phyloP scores from a whole-genome alignment of 768 basidiomycete species.

The Rhodosporidiobolus odoratus region DNA sequence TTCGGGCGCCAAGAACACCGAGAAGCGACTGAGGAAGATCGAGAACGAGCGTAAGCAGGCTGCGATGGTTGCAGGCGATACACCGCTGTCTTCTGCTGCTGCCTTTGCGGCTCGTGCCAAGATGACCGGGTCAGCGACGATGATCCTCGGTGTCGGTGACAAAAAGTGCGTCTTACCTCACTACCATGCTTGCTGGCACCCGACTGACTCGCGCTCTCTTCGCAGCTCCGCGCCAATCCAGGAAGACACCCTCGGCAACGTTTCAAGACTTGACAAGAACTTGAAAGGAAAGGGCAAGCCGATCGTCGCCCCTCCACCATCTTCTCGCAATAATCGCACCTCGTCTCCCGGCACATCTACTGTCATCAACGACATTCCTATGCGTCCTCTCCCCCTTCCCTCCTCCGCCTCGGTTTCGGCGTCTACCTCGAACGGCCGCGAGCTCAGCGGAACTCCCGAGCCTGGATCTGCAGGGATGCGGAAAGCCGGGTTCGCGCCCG shows the following conservation, averaged over 20 bases:
- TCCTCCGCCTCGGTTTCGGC: neutral
- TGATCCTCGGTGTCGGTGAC: constrained; percentile 58
- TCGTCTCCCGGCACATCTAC: neutral
- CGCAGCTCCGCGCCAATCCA: constrained; percentile 34
- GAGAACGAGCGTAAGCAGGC: constrained; percentile 93
- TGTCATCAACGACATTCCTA: constrained; percentile 31
- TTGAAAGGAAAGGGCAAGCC: constrained; percentile 36
- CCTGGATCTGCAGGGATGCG: neutral
- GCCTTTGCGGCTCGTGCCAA: constrained; percentile 91
- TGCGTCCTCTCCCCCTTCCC: constrained; percentile 31
- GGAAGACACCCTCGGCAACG: constrained; percentile 15
- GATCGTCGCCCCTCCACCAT: neutral
- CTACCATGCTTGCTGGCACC: neutral
- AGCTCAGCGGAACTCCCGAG: constrained; percentile 17
- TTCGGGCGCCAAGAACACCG: constrained; percentile 92
- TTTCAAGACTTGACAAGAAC: constrained; percentile 14
- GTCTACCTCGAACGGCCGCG: neutral
- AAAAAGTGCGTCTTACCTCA: constrained; percentile 34
- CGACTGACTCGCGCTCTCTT: neutral
- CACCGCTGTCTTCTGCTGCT: constrained; percentile 86
- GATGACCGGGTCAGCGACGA: constrained; percentile 91
- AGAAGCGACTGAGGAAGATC: constrained; percentile 92
- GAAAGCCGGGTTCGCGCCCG: constrained; percentile 26
- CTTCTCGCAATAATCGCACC: neutral
- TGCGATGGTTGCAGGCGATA: constrained; percentile 92